Evolutionary conservation across 257 asterid genomes (phyloP).

Genomic region (Primulina tabacum): DNA sequence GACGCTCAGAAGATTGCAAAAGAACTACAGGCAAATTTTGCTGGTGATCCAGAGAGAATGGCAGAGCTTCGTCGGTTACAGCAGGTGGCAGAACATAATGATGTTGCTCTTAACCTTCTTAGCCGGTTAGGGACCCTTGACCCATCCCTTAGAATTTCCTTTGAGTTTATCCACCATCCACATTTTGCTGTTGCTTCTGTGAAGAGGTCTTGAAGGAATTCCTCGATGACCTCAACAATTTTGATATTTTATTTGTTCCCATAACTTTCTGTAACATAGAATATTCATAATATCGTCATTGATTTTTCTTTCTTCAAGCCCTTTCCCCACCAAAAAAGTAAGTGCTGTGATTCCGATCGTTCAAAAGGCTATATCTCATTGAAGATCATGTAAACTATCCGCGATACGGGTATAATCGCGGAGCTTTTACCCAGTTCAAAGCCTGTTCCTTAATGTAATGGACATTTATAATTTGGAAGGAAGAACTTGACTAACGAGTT

Average conservation of each 20-base stretch:
- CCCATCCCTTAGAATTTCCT: conserved; percentile 69
- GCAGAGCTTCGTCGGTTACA: conserved; percentile 73
- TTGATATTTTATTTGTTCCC: conserved; percentile 31
- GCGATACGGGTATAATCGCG: neutral
- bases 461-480: no score
- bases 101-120: conserved; percentile 72
- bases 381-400: conserved; percentile 13
- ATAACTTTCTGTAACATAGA: conserved; percentile 23
- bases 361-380: neutral
- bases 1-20: conserved; percentile 81
- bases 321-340: neutral
- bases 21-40: conserved; percentile 60
- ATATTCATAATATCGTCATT: conserved; percentile 12
- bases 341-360: conserved; percentile 16
- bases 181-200: conserved; percentile 86
- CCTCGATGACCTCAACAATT: conserved; percentile 34
- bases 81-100: conserved; percentile 92
- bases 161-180: conserved; percentile 83
- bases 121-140: conserved; percentile 75
- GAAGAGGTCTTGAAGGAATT: conserved; percentile 68
- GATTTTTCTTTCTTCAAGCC: neutral
- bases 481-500: no score
- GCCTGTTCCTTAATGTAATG: no score
- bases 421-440: no score
- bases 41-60: conserved; percentile 59